Evolutionary conservation across 768 basidiomycete genomes (phyloP), one percentile per base, ranked within the genome.

Genomic region (Infundibulicybe gibba): DNA sequence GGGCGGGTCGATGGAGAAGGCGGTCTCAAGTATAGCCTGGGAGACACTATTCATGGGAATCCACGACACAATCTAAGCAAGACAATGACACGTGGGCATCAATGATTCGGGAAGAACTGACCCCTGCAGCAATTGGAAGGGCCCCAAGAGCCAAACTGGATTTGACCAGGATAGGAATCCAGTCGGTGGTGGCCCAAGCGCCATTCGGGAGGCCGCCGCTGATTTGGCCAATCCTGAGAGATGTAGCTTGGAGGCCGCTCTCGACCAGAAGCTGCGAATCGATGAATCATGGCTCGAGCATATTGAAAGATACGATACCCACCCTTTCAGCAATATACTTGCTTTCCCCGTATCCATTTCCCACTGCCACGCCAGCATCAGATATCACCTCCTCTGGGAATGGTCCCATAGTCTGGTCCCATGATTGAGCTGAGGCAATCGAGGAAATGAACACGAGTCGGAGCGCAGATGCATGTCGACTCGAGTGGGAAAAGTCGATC

Each of bases 311-410:
- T 34, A 15, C 10, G 33, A 34, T 15, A 15, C 67, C 1, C 41
- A 68, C 62, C 43, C 64, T 51, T 54, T 71, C 69, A 4, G 62
- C 44, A 1, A 71, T 61, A 45, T 69, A 71, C 55, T 72, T 72
- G 31, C 62, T 57, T 39, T 62, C 65, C 0, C 66, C 66, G 41
- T 72, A 72, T 0, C 69, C 71, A 41, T 43, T 16, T 15, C 65
- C 67, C 11, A 62, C 58, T 6, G 64, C 61, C 42, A 46, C 57
- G 11, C 49, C 52, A 1, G 60, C 51, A 38, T 64, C 61, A 2
- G n/a, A n/a, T n/a, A n/a, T n/a, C n/a, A n/a, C n/a, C n/a, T n/a
- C n/a, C n/a, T n/a, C n/a, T n/a, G n/a, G n/a, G n/a, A n/a, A n/a
- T n/a, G n/a, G n/a, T n/a, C n/a, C n/a, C n/a, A n/a, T n/a, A n/a